Conservation (phyloP, 805 yeast genomes). For the Nakazawaea anatomiae region DNA sequence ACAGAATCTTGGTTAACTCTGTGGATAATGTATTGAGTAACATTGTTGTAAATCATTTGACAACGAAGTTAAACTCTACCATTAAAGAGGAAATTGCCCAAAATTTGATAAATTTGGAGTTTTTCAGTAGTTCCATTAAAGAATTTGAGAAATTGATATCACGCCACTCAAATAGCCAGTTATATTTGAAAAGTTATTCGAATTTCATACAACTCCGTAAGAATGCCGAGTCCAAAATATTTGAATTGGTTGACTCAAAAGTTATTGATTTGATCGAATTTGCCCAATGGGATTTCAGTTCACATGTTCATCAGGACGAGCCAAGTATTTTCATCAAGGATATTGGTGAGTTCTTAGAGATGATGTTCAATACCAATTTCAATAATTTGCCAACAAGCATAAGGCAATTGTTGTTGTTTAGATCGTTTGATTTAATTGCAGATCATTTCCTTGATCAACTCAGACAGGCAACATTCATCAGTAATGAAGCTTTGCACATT, state of each 20-base stretch:
- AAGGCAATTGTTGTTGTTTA: conserved; percentile 71
- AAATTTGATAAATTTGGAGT: conserved; percentile 81
- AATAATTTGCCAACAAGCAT: conserved; percentile 75
- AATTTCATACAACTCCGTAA: conserved; percentile 55
- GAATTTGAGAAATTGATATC: conserved; percentile 51
- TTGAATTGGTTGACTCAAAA: conserved; percentile 75
- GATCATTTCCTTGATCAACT: conserved; percentile 60
- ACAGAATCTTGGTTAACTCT: conserved; percentile 50
- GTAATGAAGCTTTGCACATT: conserved; percentile 58
- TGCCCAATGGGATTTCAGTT: conserved; percentile 81
- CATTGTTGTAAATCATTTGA: conserved; percentile 60
- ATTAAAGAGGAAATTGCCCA: conserved; percentile 90
- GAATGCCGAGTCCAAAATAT: conserved; percentile 73
- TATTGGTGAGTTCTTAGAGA: conserved; percentile 78
- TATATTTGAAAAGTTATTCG: conserved; percentile 32
- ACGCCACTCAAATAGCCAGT: conserved; percentile 29
- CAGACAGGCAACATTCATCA: conserved; percentile 47
- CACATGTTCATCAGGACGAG: conserved; percentile 42
- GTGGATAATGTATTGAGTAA: conserved; percentile 66
- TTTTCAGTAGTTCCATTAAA: conserved; percentile 68
- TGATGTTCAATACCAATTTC: conserved; percentile 80
- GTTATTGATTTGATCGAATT: conserved; percentile 76
- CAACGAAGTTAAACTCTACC: conserved; percentile 55
- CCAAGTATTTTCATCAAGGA: conserved; percentile 77
- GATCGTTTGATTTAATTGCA: conserved; percentile 83